A percentile compares a stretch with the other conserved stretches of the same genome.
These are phyloP conservation scores for Pythium aquatile DNA, from an alignment of 352 stramenopile species.

Conservation along the genomic window DNA sequence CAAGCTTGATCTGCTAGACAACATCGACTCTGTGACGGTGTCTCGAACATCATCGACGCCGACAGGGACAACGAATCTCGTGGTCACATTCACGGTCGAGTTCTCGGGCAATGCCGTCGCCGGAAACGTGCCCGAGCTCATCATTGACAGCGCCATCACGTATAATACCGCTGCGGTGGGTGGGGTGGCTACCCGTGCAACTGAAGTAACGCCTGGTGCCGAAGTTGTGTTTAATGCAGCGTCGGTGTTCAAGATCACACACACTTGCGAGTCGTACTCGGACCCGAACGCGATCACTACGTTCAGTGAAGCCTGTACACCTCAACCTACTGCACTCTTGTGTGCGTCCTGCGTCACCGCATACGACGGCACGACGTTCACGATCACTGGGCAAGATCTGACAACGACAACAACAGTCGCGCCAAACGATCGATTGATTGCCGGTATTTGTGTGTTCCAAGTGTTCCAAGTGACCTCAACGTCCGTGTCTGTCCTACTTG, in stretches of 20 bases:
- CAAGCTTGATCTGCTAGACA: conserved; percentile 42
- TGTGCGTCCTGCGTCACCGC: conserved; percentile 62
- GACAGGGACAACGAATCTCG: conserved; percentile 40
- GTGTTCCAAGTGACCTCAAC: conserved; percentile 31
- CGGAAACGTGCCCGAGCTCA: conserved; percentile 84
- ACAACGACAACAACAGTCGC: conserved; percentile 10
- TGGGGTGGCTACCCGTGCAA: conserved; percentile 40
- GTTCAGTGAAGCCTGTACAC: conserved; percentile 59
- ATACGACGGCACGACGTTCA: conserved; percentile 60
- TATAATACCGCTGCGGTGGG: conserved; percentile 28
- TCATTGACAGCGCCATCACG: conserved; percentile 44
- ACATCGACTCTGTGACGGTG: conserved; percentile 58
- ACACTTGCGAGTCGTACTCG: conserved; percentile 86
- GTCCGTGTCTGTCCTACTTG: conserved; percentile 35
- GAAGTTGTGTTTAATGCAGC: conserved; percentile 40
- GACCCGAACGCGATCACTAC: conserved; percentile 54
- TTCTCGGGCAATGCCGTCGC: conserved; percentile 81
- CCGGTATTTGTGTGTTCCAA: conserved; percentile 59
- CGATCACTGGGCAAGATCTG: conserved; percentile 27
- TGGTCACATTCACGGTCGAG: conserved; percentile 77
- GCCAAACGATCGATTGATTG: conserved; percentile 38
- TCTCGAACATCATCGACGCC: conserved; percentile 22
- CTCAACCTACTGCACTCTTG: conserved; percentile 26
- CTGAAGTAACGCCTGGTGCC: conserved; percentile 33
- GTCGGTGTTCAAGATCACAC: conserved; percentile 55